Evolutionary conservation across 2,329 filamentous ascomycete species (phyloP), one percentile per base, ranked within the genome.

Genomic region (Fusarium tanahbumbuense): DNA sequence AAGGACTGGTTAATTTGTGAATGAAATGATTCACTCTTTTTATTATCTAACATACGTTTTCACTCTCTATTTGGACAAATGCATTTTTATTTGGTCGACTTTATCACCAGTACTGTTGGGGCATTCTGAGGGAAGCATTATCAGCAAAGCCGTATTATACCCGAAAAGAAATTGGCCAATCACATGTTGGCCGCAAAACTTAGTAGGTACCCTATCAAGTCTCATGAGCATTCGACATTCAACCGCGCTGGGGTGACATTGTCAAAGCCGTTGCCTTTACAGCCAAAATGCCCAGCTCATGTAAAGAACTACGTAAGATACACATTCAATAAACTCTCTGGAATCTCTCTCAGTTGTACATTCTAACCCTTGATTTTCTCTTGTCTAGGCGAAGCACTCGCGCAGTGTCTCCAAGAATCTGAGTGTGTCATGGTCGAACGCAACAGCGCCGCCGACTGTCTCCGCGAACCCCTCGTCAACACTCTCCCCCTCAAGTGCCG

Each of bases 391-490:
- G 91, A 92, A 68, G 96, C 96, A 22, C 89, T 99, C 77, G 96
- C 96, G 68, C 87, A 93, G 85, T 99, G 96, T 83, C 93, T 99
- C 72, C 94, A 98, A 81, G 90, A 97, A 81, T 97, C 93, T 76
- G 95, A 98, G 81, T 99, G 96, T 82, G 92, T 99, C 76, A 94
- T 98, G 90, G 87, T 97, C 63, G 87, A 98, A 67, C 93, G 94
- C 62, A 91, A 98, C 84, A 88, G 87, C 11, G 93, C 96, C 23
- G 86, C 91, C 79, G 95, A 98, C 77, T 99, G 96, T 81, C 89
- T 99, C 47, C 92, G 93, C 50, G 86, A 90, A 20, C 95, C 95
- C 6, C 89, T 97, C 68, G 85, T 89, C 79, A 91, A 96, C 69
- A 91, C 90, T 9, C 89, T 99, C 16, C 95, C 96, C 22, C 91